phyloP scores from a whole-genome alignment of 2,329 filamentous ascomycete species.

The Akanthomyces muscarius region DNA sequence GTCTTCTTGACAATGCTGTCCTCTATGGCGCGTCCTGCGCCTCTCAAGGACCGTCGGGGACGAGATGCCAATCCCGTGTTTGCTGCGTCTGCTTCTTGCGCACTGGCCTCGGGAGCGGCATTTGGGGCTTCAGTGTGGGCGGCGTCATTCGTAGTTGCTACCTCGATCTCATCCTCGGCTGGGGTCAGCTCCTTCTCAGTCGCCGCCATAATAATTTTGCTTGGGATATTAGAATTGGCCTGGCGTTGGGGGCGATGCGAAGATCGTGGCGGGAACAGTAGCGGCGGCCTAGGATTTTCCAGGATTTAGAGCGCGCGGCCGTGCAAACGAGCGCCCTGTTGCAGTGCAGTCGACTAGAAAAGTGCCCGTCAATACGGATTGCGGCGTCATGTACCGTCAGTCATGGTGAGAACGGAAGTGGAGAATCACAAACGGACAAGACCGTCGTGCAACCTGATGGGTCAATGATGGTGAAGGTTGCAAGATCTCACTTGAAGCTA shows the following conservation, averaged over 20 bases:
- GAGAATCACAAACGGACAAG: background rate
- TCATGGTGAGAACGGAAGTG: background rate
- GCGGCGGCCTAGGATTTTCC: too few relatives aligned
- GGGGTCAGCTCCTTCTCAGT: background rate
- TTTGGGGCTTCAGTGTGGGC: background rate
- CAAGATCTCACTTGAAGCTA: background rate
- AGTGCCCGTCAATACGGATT: background rate
- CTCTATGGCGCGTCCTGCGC: slow-evolving; percentile 8
- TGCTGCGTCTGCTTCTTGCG: background rate
- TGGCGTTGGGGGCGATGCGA: background rate
- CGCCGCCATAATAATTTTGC: background rate
- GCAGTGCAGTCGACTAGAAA: background rate
- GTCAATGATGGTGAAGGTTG: background rate
- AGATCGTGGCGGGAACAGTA: background rate
- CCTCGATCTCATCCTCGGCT: background rate
- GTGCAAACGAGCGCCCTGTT: background rate
- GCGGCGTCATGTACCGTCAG: background rate
- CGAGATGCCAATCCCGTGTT: background rate
- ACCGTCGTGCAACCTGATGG: background rate
- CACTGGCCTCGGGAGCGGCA: background rate
- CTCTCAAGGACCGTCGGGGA: slow-evolving; percentile 7
- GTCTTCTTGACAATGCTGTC: slow-evolving; percentile 23
- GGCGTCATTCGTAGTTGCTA: background rate
- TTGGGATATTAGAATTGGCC: background rate
- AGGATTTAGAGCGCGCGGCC: background rate